Conservation (phyloP, 2,329 filamentous ascomycete genomes). For the Aspergillus versicolor region DNA sequence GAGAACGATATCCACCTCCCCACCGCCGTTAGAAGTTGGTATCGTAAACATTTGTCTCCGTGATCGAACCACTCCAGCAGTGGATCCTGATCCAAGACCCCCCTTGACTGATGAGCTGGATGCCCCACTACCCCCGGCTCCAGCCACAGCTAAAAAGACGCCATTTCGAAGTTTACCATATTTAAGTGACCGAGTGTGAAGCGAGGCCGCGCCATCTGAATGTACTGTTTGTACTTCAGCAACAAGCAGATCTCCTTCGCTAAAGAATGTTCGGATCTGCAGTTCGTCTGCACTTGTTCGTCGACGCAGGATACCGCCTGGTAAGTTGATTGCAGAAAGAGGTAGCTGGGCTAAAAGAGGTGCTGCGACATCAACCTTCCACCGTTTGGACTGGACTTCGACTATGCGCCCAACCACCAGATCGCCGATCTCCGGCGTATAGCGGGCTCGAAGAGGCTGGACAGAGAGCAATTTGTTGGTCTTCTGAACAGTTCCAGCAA, state of each 20-base stretch:
- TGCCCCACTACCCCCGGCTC: conserved; percentile 70
- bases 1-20: conserved; percentile 76
- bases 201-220: conserved; percentile 76
- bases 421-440: conserved; percentile 94
- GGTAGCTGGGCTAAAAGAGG: conserved; percentile 82
- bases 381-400: conserved; percentile 88
- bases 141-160: conserved; percentile 77
- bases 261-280: conserved; percentile 96
- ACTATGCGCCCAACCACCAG: conserved; percentile 90
- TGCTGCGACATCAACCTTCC: conserved; percentile 92
- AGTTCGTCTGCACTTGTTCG: conserved; percentile 94
- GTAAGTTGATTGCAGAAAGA: conserved; percentile 88
- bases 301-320: conserved; percentile 86
- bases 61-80: conserved; percentile 69
- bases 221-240: conserved; percentile 92
- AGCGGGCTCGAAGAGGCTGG: conserved; percentile 83
- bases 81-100: conserved; percentile 24
- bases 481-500: conserved; percentile 85
- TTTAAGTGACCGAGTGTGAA: conserved; percentile 87
- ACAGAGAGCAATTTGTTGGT: conserved; percentile 97
- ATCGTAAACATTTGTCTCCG: conserved; percentile 87
- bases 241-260: conserved; percentile 88
- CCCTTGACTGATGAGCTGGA: conserved; percentile 33
- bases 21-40: conserved; percentile 44
- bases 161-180: conserved; percentile 97